Percentiles rank a stretch among this genome's conserved stretches.
phyloP scores from a whole-genome alignment of 805 yeast species.

The Candida verbasci region DNA sequence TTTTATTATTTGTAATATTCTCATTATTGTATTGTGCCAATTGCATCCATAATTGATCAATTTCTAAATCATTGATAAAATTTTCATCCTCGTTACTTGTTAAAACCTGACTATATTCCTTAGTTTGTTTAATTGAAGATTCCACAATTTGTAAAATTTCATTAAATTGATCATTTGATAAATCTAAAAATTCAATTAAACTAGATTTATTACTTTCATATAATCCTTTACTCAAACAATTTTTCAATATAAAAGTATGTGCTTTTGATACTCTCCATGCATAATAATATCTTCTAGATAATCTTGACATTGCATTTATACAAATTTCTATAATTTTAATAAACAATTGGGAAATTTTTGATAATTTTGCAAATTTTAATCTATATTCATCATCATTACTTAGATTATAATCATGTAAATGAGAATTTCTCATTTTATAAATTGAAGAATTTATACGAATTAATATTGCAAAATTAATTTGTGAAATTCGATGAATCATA shows the following conservation, averaged over 20 bases:
- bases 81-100: slow-evolving; percentile 1
- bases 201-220: slow-evolving; percentile 13
- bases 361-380: slow-evolving; percentile 17
- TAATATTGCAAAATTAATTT: slow-evolving; percentile 20
- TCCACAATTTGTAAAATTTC: slow-evolving; percentile 21
- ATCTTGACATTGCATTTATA: slow-evolving; percentile 27
- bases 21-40: slow-evolving; percentile 12
- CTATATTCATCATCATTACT: slow-evolving; percentile 15
- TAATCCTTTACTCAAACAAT: slow-evolving; percentile 27
- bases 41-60: slow-evolving; percentile 35
- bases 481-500: slow-evolving; percentile 23
- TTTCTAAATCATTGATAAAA: slow-evolving; percentile 23
- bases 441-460: slow-evolving; percentile 21
- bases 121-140: slow-evolving; percentile 10
- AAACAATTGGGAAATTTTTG: slow-evolving; percentile 20
- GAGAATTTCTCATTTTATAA: slow-evolving; percentile 15
- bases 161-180: slow-evolving; percentile 19
- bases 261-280: too few relatives aligned
- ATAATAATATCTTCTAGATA: slow-evolving; percentile 57
- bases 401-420: slow-evolving; percentile 19
- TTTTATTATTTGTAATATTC: too few relatives aligned
- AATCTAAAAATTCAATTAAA: slow-evolving; percentile 10
- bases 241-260: slow-evolving; percentile 35
- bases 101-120: too few relatives aligned
- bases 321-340: slow-evolving; percentile 16